Base-by-base conservation (phyloP, 2,329 filamentous ascomycete genomes). In the Penicillium occitanis region DNA sequence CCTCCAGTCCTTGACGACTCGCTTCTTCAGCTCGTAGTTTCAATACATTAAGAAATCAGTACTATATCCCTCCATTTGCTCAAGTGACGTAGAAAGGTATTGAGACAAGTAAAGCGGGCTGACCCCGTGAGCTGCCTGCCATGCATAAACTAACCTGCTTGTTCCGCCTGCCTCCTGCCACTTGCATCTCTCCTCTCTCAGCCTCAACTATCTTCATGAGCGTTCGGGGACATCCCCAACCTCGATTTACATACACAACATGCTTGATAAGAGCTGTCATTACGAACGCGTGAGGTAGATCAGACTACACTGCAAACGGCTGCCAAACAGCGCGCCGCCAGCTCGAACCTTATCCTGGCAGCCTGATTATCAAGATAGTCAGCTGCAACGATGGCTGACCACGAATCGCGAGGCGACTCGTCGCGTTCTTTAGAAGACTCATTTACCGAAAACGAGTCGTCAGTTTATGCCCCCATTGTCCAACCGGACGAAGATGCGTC, bases 361-460 rank as follows among this genome's bases (percentile, higher is more conserved):
- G 46, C 60, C 33, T 53, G 60, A 30, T 28, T 17, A 30, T 57
- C 48, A 17, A n/a, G 22, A 42, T 22, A 62, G 40, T 37, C 61
- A 17, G 25, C 46, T 25, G 51, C 28, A 63, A 63, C 60, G 44
- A 72, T 73, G 71, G 67, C 69, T 14, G 67, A 66, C 55, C 69
- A 68, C 33, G 66, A 66, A 48, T 57, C 37, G 25, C 40, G 58
- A 51, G 63, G 58, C 51, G 62, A 67, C 46, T 44, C 67, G 28
- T 68, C 66, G 13, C 51, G 61, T 28, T 65, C 66, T 35, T 30
- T 65, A 40, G 59, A 63, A 17, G 25, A 57, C 25, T 61, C 62
- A n/a, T 33, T 19, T 5, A 33, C 25, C 14, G 61, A 58, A 35
- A 48, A 48, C 14, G 66, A 68, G 42, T 35, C 64, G n/a, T 61